A percentile compares a stretch with the other conserved stretches of the same genome.
These are phyloP conservation scores for Fusarium scirpi DNA, from an alignment of 2,329 filamentous ascomycete genomes.

Conservation along the genomic window DNA sequence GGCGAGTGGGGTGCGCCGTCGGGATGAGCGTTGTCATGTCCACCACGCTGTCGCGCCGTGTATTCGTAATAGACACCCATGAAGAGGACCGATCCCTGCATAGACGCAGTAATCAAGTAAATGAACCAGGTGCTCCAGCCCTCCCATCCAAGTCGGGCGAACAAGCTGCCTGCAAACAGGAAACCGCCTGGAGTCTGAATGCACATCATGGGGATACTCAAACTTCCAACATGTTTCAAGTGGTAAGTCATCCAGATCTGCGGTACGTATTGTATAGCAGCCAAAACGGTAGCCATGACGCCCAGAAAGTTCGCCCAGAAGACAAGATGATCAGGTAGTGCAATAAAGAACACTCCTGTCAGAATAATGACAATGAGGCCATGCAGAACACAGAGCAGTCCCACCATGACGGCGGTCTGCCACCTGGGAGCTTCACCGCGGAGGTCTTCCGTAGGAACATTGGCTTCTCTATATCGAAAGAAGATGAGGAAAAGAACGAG, in stretches of 20 bases:
- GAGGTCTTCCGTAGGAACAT: constrained; percentile 62
- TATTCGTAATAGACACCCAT: constrained; percentile 86
- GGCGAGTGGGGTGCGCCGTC: constrained; percentile 48
- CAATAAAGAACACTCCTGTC: constrained; percentile 74
- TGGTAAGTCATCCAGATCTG: constrained; percentile 94
- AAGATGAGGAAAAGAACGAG: constrained; percentile 94
- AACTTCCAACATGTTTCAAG: constrained; percentile 86
- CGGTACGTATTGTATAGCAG: constrained; percentile 91
- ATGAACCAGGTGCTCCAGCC: constrained; percentile 98
- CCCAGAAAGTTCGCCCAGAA: constrained; percentile 89
- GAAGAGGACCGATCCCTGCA: constrained; percentile 83
- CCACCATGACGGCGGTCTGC: constrained; percentile 82
- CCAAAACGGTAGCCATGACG: constrained; percentile 80
- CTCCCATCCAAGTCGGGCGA: constrained; percentile 78
- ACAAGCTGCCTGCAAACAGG: constrained; percentile 88
- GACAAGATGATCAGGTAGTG: constrained; percentile 72
- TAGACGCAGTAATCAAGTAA: constrained; percentile 83
- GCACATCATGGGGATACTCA: constrained; percentile 98
- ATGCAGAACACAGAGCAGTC: constrained; percentile 78
- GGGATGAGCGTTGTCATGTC: constrained; percentile 36
- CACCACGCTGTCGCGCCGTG: constrained; percentile 53
- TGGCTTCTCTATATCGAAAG: constrained; percentile 76
- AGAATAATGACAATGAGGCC: constrained; percentile 77
- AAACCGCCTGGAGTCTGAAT: constrained; percentile 96
- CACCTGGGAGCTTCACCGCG: constrained; percentile 72